phyloP scores from a whole-genome alignment of 148 eudicot species.

The Silene latifolia region DNA sequence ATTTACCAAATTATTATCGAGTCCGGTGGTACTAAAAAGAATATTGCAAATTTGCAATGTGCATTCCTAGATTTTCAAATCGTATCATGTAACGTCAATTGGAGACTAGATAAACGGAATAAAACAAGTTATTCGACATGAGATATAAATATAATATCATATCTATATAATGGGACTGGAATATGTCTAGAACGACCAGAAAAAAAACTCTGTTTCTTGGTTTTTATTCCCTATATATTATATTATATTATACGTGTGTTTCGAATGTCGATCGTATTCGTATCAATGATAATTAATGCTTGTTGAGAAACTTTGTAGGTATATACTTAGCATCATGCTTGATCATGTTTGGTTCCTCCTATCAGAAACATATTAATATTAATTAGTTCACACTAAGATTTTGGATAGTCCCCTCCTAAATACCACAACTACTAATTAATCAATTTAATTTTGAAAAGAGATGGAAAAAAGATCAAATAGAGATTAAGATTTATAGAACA shows the following conservation, averaged over 20 bases:
- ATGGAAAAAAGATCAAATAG: not conserved
- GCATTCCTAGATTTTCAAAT: too few species aligned
- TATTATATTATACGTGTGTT: not conserved
- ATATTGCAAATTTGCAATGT: too few species aligned
- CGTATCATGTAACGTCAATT: not conserved
- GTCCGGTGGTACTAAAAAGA: too few species aligned
- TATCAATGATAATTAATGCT: not conserved
- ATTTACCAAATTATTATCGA: too few species aligned
- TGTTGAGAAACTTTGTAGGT: not conserved
- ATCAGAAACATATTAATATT: too few species aligned
- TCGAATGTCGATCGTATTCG: not conserved
- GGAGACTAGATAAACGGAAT: not conserved
- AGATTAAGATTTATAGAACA: too few species aligned
- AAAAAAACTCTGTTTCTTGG: conserved; percentile 2
- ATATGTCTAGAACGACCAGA: not conserved
- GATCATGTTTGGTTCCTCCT: not conserved
- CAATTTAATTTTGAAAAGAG: too few species aligned
- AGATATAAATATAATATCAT: conserved; percentile 4
- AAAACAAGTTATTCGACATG: not conserved
- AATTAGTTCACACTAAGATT: not conserved
- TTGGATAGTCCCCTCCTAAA: too few species aligned
- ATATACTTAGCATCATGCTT: conserved; percentile 3
- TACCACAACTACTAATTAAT: not conserved
- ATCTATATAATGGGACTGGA: not conserved
- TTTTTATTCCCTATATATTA: too few species aligned